Conservation (phyloP, 495 filamentous ascomycete genomes). For the Penicillium paradoxum region DNA sequence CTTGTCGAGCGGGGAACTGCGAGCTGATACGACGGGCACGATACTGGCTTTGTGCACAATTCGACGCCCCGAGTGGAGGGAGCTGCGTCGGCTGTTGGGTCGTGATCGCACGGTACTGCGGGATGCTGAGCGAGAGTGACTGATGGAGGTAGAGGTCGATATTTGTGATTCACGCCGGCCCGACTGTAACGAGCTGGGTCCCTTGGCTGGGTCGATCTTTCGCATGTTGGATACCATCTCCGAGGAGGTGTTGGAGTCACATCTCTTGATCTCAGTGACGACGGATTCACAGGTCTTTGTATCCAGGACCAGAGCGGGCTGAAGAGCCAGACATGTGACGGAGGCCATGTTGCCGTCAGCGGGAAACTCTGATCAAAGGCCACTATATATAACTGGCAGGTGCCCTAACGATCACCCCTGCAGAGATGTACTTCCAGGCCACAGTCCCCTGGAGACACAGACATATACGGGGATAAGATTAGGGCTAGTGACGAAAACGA, state of each 20-base stretch:
- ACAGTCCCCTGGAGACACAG: too few species aligned
- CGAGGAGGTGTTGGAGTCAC: background rate
- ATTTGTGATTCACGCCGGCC: background rate
- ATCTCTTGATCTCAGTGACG: slow-evolving; percentile 15
- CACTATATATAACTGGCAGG: slow-evolving; percentile 2
- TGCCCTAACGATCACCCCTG: background rate
- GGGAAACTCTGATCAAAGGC: background rate
- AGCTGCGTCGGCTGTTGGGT: slow-evolving; percentile 28
- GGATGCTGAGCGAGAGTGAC: slow-evolving; percentile 29
- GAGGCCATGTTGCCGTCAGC: slow-evolving; percentile 16
- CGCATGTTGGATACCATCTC: slow-evolving; percentile 19
- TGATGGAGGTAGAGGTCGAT: slow-evolving; percentile 1
- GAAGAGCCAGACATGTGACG: slow-evolving; percentile 29
- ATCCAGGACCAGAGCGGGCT: slow-evolving; percentile 7
- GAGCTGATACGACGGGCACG: slow-evolving; percentile 24
- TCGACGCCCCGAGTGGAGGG: slow-evolving; percentile 30
- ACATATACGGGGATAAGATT: too few species aligned
- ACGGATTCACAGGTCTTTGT: slow-evolving; percentile 8
- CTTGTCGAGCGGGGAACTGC: slow-evolving; percentile 18
- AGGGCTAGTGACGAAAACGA: slow-evolving; percentile 12
- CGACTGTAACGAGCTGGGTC: background rate
- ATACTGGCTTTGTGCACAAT: slow-evolving; percentile 23
- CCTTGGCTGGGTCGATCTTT: slow-evolving; percentile 12
- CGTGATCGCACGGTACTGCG: slow-evolving; percentile 30
- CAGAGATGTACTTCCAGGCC: background rate